Conservation (phyloP, 1,284 basidiomycete species). For the Tylopilus orsonianus region DNA sequence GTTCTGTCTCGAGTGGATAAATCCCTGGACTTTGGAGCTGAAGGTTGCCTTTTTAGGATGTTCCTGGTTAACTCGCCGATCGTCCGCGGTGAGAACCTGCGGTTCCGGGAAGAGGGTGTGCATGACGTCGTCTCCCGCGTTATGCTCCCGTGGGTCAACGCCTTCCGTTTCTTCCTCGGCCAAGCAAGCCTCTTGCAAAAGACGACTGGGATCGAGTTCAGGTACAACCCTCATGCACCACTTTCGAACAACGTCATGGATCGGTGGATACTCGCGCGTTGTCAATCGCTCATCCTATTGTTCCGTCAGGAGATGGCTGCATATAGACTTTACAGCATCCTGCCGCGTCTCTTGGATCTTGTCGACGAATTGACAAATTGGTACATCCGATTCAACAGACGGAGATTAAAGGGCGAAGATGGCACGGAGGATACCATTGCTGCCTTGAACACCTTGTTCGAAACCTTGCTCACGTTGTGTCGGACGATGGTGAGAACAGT, state of each 20-base stretch:
- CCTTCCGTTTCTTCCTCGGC: conserved; percentile 99
- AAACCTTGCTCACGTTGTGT: conserved; percentile 92
- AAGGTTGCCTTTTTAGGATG: conserved; percentile 57
- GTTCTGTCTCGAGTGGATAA: neutral
- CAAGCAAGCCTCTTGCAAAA: conserved; percentile 91
- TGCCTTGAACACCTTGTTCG: conserved; percentile 95
- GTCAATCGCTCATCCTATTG: conserved; percentile 92
- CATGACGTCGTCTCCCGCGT: conserved; percentile 95
- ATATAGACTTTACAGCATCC: conserved; percentile 98
- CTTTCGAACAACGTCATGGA: conserved; percentile 96
- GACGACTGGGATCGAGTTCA: conserved; percentile 76
- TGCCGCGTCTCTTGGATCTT: conserved; percentile 89
- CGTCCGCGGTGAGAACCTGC: conserved; percentile 95
- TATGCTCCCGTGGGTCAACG: conserved; percentile 98
- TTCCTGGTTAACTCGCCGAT: conserved; percentile 99
- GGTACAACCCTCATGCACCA: conserved; percentile 86
- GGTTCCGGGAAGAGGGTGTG: conserved; percentile 98
- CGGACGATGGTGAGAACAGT: conserved; percentile 78
- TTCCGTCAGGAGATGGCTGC: conserved; percentile 96
- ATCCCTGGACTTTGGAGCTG: too few relatives aligned
- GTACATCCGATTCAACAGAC: conserved; percentile 99
- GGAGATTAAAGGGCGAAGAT: conserved; percentile 93
- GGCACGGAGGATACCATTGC: conserved; percentile 86
- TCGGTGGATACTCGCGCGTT: conserved; percentile 95
- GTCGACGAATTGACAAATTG: conserved; percentile 98